These are phyloP conservation scores for Stereum hirsutum DNA, from an alignment of 1,284 basidiomycete species.

Conservation along the genomic window DNA sequence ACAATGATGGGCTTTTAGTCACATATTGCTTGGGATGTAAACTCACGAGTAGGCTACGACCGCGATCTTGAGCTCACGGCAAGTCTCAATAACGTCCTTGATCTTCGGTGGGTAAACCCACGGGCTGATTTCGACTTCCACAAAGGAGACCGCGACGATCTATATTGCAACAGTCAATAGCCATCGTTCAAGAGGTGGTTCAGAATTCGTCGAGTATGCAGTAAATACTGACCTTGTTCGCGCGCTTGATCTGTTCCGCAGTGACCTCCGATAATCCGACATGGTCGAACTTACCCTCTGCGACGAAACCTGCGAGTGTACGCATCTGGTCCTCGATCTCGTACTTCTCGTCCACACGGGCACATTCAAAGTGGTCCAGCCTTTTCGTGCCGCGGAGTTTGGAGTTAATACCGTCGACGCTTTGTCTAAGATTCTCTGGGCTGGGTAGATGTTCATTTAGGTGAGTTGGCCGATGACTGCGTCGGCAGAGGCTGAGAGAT, in stretches of 20 bases:
- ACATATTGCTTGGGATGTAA: background rate
- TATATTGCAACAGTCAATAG: conserved; percentile 9
- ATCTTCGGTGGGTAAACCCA: conserved; percentile 32
- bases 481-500: background rate
- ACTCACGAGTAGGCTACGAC: conserved; percentile 44
- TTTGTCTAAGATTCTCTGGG: conserved; percentile 29
- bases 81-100: conserved; percentile 25
- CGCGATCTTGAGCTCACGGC: conserved; percentile 36
- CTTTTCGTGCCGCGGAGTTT: conserved; percentile 30
- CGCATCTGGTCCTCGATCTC: conserved; percentile 24
- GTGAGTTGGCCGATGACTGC: background rate
- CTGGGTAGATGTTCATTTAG: conserved; percentile 11
- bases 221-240: conserved; percentile 16
- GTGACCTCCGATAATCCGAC: conserved; percentile 40
- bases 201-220: background rate
- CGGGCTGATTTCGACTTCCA: conserved; percentile 46
- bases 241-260: conserved; percentile 35
- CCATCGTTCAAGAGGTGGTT: background rate
- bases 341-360: conserved; percentile 22
- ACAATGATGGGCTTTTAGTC: background rate
- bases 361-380: conserved; percentile 34
- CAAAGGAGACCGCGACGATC: conserved; percentile 34
- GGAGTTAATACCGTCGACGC: conserved; percentile 27
- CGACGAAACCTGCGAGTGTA: conserved; percentile 18
- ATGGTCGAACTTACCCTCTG: conserved; percentile 35